These are phyloP conservation scores for Craterostigma plantagineum DNA, from an alignment of 257 asterid genomes.

Conservation along the genomic window DNA sequence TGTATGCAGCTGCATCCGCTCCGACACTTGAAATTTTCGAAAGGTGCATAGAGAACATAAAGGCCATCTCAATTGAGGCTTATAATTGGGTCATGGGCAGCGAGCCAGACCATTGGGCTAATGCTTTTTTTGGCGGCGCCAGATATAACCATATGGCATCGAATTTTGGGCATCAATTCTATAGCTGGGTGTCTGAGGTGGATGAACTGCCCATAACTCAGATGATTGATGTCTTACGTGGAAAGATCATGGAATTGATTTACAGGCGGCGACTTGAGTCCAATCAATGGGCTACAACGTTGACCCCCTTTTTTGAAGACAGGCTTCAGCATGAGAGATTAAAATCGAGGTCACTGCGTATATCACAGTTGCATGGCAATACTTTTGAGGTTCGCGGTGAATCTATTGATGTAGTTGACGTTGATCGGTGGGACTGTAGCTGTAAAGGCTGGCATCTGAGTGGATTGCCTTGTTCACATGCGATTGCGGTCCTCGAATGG, in stretches of 20 bases:
- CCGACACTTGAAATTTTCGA: constrained; percentile 56
- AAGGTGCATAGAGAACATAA: constrained; percentile 54
- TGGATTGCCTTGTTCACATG: constrained; percentile 91
- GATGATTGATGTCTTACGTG: constrained; percentile 86
- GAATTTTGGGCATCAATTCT: constrained; percentile 77
- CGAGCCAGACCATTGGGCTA: constrained; percentile 92
- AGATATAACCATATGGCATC: constrained; percentile 83
- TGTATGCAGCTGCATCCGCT: constrained; percentile 80
- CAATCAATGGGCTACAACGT: constrained; percentile 53
- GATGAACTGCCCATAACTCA: constrained; percentile 93
- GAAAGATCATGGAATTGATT: constrained; percentile 83
- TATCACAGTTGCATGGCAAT: constrained; percentile 29
- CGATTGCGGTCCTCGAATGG: constrained; percentile 50
- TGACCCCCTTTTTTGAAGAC: constrained; percentile 76
- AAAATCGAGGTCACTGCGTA: constrained; percentile 41
- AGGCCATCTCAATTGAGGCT: constrained; percentile 93
- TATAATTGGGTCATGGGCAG: constrained; percentile 65
- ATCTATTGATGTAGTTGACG: constrained; percentile 44
- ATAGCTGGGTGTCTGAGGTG: constrained; percentile 87
- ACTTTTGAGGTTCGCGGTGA: constrained; percentile 63
- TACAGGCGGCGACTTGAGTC: constrained; percentile 66
- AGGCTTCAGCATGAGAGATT: constrained; percentile 56
- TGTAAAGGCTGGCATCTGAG: constrained; percentile 85
- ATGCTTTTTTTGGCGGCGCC: constrained; percentile 61
- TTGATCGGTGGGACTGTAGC: constrained; percentile 71